These are phyloP conservation scores for Aspergillus viridinutans DNA, from an alignment of 2,329 filamentous ascomycete genomes.

Conservation along the genomic window DNA sequence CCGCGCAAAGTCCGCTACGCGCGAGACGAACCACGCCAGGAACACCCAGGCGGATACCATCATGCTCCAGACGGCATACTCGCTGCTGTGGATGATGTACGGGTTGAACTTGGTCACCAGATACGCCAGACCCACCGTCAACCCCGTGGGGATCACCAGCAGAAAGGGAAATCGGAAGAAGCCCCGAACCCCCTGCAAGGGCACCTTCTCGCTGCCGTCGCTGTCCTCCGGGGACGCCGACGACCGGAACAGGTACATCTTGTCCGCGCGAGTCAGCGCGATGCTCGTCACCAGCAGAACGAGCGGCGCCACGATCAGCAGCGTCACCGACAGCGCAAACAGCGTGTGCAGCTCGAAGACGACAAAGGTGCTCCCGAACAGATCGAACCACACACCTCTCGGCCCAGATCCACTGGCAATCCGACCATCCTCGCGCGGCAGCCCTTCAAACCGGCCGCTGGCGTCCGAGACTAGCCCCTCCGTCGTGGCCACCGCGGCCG, in stretches of 20 bases:
- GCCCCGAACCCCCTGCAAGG: conserved; percentile 72
- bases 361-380: conserved; percentile 76
- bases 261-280: conserved; percentile 66
- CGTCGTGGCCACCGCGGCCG: conserved; percentile 71
- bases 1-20: conserved; percentile 71
- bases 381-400: conserved; percentile 85
- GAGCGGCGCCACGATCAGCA: conserved; percentile 76
- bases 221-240: conserved; percentile 58
- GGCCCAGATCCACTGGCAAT: conserved; percentile 63
- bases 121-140: conserved; percentile 69
- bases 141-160: conserved; percentile 61
- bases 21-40: conserved; percentile 75
- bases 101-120: conserved; percentile 81
- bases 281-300: conserved; percentile 66
- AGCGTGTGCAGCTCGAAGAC: conserved; percentile 75
- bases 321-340: conserved; percentile 80
- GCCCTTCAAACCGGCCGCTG: conserved; percentile 62
- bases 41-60: conserved; percentile 77
- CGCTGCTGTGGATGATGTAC: conserved; percentile 83
- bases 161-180: conserved; percentile 80
- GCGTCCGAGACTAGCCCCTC: conserved; percentile 66
- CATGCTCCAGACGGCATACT: conserved; percentile 86
- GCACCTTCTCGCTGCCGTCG: conserved; percentile 51
- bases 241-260: conserved; percentile 81
- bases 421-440: conserved; percentile 54